Evolutionary conservation across 495 filamentous ascomycete genomes (phyloP), one percentile per base, ranked within the genome.

Genomic region (Lasiosphaeria miniovina): DNA sequence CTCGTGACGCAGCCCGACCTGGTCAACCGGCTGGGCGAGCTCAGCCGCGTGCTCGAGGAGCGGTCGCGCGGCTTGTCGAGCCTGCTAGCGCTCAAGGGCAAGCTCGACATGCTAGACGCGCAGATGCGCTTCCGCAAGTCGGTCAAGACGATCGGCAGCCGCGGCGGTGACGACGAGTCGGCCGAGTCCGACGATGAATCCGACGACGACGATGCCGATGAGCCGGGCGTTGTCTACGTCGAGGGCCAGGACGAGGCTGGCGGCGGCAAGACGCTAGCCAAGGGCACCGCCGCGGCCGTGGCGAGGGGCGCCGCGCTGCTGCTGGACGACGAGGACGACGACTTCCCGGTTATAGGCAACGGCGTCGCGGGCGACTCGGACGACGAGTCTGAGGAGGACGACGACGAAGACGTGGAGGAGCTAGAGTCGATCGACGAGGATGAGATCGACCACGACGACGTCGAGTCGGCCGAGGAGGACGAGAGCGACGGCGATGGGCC

Each of bases 51-150:
- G 31, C 83, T 97, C 64, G 87, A 92, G 57, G 89, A 93, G 71
- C 84, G 94, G 17, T 90, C 92, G 14, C 85, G 84, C 11, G 91
- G 87, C 34, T 79, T 98, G n/a, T 84, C 89, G 32, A 88, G 87
- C 48, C 76, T 98, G 38, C 79, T 97, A 31, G 79, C 90, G n/a
- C 80, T 98, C 33, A 95, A 96, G 76, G 93, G 93, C 12, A 93
- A 94, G 69, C 82, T 97, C 9, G 93, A 97, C 68, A 88, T 97
- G 85, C 76, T 96, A 49, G 84, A 91, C 57, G 87, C 91, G 10
- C 94, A 98, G 72, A 82, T 96, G 57, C 84, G 91, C 61, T 73
- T 96, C 61, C 80, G 94, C 35, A 85, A 86, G 58, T 80, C 78
- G 15, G 80, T 90, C 68, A 81, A 83, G 61, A 65, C 57, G 4